Evolutionary conservation across 208 protist genomes (phyloP), one percentile per base, ranked within the genome.

Genomic region (Phytomonas sp.): DNA sequence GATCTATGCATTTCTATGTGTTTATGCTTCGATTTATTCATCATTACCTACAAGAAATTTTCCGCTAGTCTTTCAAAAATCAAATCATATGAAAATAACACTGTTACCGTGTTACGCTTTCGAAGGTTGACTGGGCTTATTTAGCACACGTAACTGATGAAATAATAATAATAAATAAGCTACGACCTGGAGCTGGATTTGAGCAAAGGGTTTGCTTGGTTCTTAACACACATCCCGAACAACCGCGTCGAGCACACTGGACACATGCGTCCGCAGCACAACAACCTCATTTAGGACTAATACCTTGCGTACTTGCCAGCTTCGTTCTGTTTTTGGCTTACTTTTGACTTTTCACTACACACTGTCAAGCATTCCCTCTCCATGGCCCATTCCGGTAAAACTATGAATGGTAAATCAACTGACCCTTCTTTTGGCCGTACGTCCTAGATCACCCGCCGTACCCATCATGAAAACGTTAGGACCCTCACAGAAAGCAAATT

Each of bases 81-180:
- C 81, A 45, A 14, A 94, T 68, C 11, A 60, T 14, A 8, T 63
- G 34, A 60, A 94, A 77, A 30, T 61, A 33, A 32, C 80, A 78
- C 30, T 70, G 30, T 12, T 71, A 36, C 89, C 89, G 92, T 36
- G 77, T 60, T 0, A 74, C 29, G 52, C 69, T 79, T 34, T 77
- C 72, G 69, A 94, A 94, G 69, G 79, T 82, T 42, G 73, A 82
- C 67, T 80, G 72, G 56, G 77, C 72, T 74, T 86, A 81, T 63
- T 84, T 76, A 0, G 66, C 78, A 72, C 36, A 68, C 4, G 70
- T 63, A 30, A 90, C 80, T 14, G 89, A 87, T 36, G 89, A 87
- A 52, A 96, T 74, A 60, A 95, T 88, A 10, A 96, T 73, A 74
- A n/a, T n/a, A 97, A 97, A 70, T 97, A 92, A 32, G 92, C 92